phyloP scores from a whole-genome alignment of 2,329 filamentous ascomycete species.

The Tolypocladium guangdongense region DNA sequence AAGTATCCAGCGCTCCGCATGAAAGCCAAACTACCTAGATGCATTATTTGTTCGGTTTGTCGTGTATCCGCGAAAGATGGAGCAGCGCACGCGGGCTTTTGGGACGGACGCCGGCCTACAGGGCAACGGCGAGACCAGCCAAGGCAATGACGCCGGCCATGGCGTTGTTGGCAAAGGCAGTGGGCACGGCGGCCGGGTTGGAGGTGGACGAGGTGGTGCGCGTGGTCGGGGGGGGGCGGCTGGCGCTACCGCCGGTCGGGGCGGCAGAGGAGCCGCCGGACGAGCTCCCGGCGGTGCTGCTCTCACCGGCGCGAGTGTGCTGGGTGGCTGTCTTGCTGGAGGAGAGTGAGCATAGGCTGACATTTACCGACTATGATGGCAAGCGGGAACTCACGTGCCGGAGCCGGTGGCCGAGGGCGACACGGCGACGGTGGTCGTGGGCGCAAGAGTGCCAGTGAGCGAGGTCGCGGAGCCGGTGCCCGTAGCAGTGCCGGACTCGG shows the following conservation, averaged over 20 bases:
- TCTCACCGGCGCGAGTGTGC: neutral
- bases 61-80: too few relatives aligned
- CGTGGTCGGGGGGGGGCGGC: neutral
- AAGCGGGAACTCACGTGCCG: neutral
- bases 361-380: neutral
- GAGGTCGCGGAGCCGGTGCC: neutral
- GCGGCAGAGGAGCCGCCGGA: neutral
- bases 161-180: conserved; percentile 8
- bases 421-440: neutral
- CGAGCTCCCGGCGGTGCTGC: neutral
- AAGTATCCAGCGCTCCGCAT: too few relatives aligned
- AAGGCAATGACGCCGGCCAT: conserved; percentile 10
- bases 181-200: conserved; percentile 12
- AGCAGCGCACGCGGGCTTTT: neutral
- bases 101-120: conserved; percentile 1
- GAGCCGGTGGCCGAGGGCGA: neutral
- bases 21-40: neutral
- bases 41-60: too few relatives aligned
- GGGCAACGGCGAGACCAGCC: conserved; percentile 9
- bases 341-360: neutral
- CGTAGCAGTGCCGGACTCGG: neutral
- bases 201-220: conserved; percentile 1
- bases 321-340: neutral
- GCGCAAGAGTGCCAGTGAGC: neutral
- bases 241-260: neutral